Conservation (phyloP, 805 yeast genomes). For the Lachancea kluyveri region DNA sequence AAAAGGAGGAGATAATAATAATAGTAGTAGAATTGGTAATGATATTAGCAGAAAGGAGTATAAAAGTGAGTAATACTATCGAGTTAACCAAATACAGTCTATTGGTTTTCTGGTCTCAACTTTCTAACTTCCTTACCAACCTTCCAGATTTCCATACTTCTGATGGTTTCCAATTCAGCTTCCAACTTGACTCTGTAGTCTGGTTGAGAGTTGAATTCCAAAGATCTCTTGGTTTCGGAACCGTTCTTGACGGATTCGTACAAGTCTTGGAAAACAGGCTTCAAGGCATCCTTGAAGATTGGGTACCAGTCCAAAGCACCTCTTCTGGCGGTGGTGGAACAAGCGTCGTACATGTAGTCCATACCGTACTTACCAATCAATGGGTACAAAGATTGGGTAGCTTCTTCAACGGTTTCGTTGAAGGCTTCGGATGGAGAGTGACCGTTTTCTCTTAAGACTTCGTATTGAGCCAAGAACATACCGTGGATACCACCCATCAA, state of each 20-base stretch:
- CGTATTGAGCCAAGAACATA: constrained; percentile 99
- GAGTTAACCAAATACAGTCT: too few species aligned
- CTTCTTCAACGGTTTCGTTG: constrained; percentile 99
- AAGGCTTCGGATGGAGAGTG: constrained; percentile 99
- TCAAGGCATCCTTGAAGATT: constrained; percentile 95
- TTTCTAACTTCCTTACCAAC: constrained; percentile 99
- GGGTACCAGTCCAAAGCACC: constrained; percentile 99
- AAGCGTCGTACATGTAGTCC: constrained; percentile 99
- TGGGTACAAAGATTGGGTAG: constrained; percentile 98
- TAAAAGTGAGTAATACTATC: too few species aligned
- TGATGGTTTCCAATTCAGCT: constrained; percentile 85
- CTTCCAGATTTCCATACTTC: constrained; percentile 98
- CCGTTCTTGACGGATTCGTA: constrained; percentile 95
- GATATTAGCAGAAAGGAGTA: too few species aligned
- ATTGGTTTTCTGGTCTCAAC: constrained; percentile 98
- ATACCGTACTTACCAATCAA: constrained; percentile 98
- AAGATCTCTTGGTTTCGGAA: constrained; percentile 94
- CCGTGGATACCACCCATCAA: constrained; percentile 99
- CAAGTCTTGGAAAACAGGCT: constrained; percentile 96
- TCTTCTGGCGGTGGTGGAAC: constrained; percentile 99
- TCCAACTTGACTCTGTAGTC: constrained; percentile 97
- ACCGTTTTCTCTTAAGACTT: constrained; percentile 98
- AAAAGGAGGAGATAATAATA: too few species aligned
- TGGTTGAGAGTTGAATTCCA: constrained; percentile 96
- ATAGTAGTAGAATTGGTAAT: too few species aligned